Base-by-base conservation (phyloP, 495 filamentous ascomycete species). In the Lasiosphaeriaceae sp. region DNA sequence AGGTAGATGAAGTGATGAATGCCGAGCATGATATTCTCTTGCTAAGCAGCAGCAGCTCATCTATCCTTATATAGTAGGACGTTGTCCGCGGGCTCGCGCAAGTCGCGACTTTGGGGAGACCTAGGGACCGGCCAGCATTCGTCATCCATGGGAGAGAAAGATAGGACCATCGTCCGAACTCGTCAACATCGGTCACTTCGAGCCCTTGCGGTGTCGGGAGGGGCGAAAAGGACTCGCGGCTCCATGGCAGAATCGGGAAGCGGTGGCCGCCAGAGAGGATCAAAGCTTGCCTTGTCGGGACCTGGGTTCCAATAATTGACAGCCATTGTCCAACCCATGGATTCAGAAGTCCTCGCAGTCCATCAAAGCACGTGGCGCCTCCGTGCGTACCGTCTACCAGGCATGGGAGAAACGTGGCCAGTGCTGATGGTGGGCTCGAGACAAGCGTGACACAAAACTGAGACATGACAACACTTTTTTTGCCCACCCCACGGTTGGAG, bases 381-480 rank as follows among this genome's bases (percentile, higher is more conserved):
- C 56, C 58, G 56, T 55, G 47, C 39, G 45, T 46, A n/a, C 35
- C 43, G 26, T n/a, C 21, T 31, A 43, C 39, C 37, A 49, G 16
- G 24, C 41, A 34, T 58, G 55, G 47, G 11, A 59, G 47, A 58
- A 59, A 61, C 58, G 55, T 61, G 62, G 57, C 31, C 47, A 52
- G 55, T 39, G 55, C 58, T 53, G 44, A 48, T 37, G 51, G 35
- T 44, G 52, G 35, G 55, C 54, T 54, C 57, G 57, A 64, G 56
- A 64, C 61, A 64, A 59, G 57, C 58, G 61, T 64, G 57, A 60
- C 57, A 64, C 61, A 64, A 46, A 60, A 55, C 50, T 64, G 61
- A 64, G 61, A 64, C 61, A 55, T 59, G 47, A 39, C 21, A 43
- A 46, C 39, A 43, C 39, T 43, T 20, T 39, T 41, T 31, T 31